These are phyloP conservation scores for Thielaviopsis cerberus DNA, from an alignment of 2,329 filamentous ascomycete genomes.

Conservation along the genomic window DNA sequence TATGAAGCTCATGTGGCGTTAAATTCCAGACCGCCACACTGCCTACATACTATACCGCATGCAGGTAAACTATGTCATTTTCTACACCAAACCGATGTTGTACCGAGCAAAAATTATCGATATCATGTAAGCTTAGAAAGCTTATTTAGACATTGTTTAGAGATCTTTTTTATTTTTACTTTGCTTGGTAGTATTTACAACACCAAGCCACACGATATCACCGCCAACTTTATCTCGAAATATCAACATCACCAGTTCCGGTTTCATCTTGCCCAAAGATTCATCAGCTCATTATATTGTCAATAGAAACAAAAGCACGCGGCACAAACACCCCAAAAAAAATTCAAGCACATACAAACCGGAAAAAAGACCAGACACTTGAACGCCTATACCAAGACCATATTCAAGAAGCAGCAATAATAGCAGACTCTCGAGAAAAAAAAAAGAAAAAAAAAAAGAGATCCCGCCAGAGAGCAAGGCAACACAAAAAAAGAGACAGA, in stretches of 20 bases:
- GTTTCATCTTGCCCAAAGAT: too few relatives aligned
- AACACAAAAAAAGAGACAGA: not conserved
- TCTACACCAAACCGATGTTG: not conserved
- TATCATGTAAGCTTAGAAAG: not conserved
- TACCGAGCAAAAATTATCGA: not conserved
- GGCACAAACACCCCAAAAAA: not conserved
- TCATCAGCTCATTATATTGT: not conserved
- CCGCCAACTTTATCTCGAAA: too few relatives aligned
- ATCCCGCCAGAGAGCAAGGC: not conserved
- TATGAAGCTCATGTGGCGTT: not conserved
- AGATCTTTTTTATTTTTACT: too few relatives aligned
- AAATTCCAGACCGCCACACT: not conserved
- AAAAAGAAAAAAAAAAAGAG: not conserved
- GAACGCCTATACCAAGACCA: constrained; percentile 5
- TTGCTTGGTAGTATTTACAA: too few relatives aligned
- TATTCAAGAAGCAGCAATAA: not conserved
- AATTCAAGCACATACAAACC: not conserved
- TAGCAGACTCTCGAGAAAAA: not conserved
- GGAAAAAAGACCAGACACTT: not conserved
- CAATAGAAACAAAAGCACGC: not conserved
- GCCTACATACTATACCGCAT: not conserved
- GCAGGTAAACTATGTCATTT: not conserved
- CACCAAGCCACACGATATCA: too few relatives aligned
- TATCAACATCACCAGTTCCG: too few relatives aligned
- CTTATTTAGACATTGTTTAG: too few relatives aligned